Base-by-base conservation (phyloP, 306 rosid genomes). In the Vachellia collinsii region DNA sequence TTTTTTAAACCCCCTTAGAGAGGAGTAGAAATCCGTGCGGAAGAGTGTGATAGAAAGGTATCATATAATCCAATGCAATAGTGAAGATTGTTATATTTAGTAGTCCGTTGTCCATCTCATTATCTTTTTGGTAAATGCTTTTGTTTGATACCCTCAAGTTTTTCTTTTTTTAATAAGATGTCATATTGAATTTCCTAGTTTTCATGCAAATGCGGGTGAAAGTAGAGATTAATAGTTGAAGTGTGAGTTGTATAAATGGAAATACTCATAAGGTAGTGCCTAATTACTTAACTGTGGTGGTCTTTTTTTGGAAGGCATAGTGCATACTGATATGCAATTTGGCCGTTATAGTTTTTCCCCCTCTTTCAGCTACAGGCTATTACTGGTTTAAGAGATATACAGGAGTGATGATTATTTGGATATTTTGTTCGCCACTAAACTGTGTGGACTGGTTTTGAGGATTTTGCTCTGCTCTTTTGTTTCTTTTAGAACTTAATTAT, bases 401-500 rank as follows among this genome's bases (percentile, higher is more conserved):
- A 22, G 39, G 39, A 61, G 36, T 11, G 38, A 23, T 11, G 39
- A 23, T 61, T 63, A 50, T 36, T 11, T 61, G 69, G 20, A 16
- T 29, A 29, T 29, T 29, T 29, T 29, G 34, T 29, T 29, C 2
- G 34, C 34, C 34, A 29, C 34, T 29, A 29, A 29, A 29, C 2
- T 29, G 34, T 29, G 34, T 29, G 34, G 1, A 29, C 34, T 29
- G 34, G 34, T 29, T 29, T 29, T 29, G 34, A 29, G 34, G 34
- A 29, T 29, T 29, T 29, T 29, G 34, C 2, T 29, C 34, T 78
- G n/a, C n/a, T 76, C 68, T 38, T 43, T 58, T 13, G 66, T 74
- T 37, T 73, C 82, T 48, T 67, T 8, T 68, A 61, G 62, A 68
- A 70, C 67, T 39, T 47, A 12, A 12, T 38, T 71, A 29, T 44